phyloP scores from a whole-genome alignment of 768 basidiomycete species.

The Collybia sordida region DNA sequence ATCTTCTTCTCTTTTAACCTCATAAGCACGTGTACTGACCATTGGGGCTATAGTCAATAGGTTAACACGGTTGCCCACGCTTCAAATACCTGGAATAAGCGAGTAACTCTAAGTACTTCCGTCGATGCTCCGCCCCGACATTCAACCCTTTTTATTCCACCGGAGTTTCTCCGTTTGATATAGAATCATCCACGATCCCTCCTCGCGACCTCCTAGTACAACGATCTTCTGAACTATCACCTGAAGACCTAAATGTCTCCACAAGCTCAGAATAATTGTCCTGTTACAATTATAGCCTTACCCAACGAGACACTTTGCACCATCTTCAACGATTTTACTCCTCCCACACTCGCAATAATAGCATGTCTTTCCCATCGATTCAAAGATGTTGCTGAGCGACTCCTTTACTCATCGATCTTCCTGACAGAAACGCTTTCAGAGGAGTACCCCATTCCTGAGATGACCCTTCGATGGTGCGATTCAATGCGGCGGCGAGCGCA shows the following conservation, averaged over 20 bases:
- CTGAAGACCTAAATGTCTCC: slow-evolving; percentile 9
- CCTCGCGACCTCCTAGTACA: slow-evolving; percentile 5
- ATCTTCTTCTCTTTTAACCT: neutral
- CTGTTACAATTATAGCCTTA: slow-evolving; percentile 26
- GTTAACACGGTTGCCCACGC: neutral
- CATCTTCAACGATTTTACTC: slow-evolving; percentile 42
- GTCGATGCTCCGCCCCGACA: slow-evolving; percentile 42
- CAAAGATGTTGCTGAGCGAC: slow-evolving; percentile 55
- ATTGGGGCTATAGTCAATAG: neutral
- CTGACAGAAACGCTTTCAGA: slow-evolving; percentile 48
- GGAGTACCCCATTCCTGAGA: slow-evolving; percentile 36
- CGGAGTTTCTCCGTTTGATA: slow-evolving; percentile 37
- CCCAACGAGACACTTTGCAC: slow-evolving; percentile 58
- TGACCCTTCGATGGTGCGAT: slow-evolving; percentile 50
- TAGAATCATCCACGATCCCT: slow-evolving; percentile 19
- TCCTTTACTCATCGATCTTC: slow-evolving; percentile 53
- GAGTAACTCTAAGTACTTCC: slow-evolving; percentile 18
- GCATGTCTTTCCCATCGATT: slow-evolving; percentile 46
- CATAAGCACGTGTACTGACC: slow-evolving; percentile 7
- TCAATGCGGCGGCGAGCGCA: slow-evolving; percentile 47
- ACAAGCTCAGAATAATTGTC: slow-evolving; percentile 5
- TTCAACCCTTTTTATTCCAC: slow-evolving; percentile 27
- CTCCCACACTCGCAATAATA: slow-evolving; percentile 36
- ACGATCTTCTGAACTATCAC: slow-evolving; percentile 7
- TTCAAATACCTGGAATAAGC: neutral